phyloP scores from a whole-genome alignment of 2,329 filamentous ascomycete species.

The Alternaria gaisen region DNA sequence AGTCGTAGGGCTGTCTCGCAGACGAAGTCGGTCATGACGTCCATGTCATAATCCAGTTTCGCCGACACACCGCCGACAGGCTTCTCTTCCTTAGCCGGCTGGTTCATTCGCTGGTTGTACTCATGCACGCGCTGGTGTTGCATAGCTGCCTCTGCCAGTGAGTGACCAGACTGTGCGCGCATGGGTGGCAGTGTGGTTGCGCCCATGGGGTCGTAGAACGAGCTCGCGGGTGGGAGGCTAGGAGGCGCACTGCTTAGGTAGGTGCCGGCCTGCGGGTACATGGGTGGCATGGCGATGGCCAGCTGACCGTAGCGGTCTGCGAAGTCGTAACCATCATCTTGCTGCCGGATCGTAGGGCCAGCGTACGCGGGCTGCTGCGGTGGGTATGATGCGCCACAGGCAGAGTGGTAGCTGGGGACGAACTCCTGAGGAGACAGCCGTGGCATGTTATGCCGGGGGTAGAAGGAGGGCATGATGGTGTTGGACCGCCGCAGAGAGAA shows the following conservation, averaged over 20 bases:
- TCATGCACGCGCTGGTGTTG: slow-evolving; percentile 53
- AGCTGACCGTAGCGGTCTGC: slow-evolving; percentile 58
- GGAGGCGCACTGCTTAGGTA: slow-evolving; percentile 49
- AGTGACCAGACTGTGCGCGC: slow-evolving; percentile 52
- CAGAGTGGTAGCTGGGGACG: slow-evolving; percentile 54
- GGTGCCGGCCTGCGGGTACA: slow-evolving; percentile 53
- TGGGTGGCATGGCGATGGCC: slow-evolving; percentile 50
- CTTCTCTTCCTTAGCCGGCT: slow-evolving; percentile 68
- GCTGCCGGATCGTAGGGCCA: slow-evolving; percentile 51
- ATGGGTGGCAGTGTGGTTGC: slow-evolving; percentile 59
- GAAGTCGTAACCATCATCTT: slow-evolving; percentile 58
- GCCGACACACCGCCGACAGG: slow-evolving; percentile 87
- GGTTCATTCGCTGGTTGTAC: slow-evolving; percentile 50
- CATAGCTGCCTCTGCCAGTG: slow-evolving; percentile 49
- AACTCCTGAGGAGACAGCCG: slow-evolving; percentile 61
- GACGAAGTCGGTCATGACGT: slow-evolving; percentile 94
- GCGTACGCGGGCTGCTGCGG: slow-evolving; percentile 56
- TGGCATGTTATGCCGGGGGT: slow-evolving; percentile 56
- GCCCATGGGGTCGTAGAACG: slow-evolving; percentile 56
- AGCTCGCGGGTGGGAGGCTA: slow-evolving; percentile 48
- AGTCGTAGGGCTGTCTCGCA: slow-evolving; percentile 84
- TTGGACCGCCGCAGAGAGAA: slow-evolving; percentile 49
- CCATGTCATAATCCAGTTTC: slow-evolving; percentile 96
- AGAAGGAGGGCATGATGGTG: slow-evolving; percentile 62
- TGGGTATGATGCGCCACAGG: slow-evolving; percentile 56